Base-by-base conservation (phyloP, 2,329 filamentous ascomycete species). In the Pseudopyrenochaeta lycopersici region DNA sequence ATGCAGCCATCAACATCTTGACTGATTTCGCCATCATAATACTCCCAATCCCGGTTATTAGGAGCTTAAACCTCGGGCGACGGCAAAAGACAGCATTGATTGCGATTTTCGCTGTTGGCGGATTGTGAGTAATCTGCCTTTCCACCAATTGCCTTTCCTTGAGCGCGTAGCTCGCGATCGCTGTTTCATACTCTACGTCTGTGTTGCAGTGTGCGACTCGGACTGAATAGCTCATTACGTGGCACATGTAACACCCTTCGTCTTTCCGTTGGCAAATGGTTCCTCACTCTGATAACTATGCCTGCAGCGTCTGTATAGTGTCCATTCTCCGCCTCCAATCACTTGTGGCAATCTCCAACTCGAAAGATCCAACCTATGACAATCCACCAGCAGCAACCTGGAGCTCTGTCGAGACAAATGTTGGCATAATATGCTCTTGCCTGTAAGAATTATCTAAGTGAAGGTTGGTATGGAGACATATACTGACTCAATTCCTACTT, bases 51-150 rank as follows among this genome's bases (percentile, higher is more conserved):
- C 72, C 71, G 1, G 67, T 74, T 1, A 68, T 76, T 23, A 49
- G 60, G 40, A 66, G 64, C 10, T 53, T 79, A 41, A 73, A 71
- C 15, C 62, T 79, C 18, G 67, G 71, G 9, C 57, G 54, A 14
- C 58, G 64, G 20, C 73, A 78, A 51, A 78, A 77, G 54, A 53
- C 69, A 32, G 71, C 72, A 7, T 58, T 79, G 3, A 64, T 67
- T 6, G 66, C 63, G 5, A 71, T 79, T 23, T 79, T 79, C 43
- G 69, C 71, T 6, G 58, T 79, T 10, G 77, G 76, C 23, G 69
- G 70, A 23, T 76, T 78, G 77, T 78, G 66, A 68, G 75, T 73
- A 43, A 5, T 27, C 3, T 44, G 39, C 36, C 15, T 40, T 31
- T 18, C 9, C 17, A 32, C 20, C 47, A 2, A 10, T n/a, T 44